phyloP scores from a whole-genome alignment of 2,329 filamentous ascomycete species.

The Chaetomium sp. region DNA sequence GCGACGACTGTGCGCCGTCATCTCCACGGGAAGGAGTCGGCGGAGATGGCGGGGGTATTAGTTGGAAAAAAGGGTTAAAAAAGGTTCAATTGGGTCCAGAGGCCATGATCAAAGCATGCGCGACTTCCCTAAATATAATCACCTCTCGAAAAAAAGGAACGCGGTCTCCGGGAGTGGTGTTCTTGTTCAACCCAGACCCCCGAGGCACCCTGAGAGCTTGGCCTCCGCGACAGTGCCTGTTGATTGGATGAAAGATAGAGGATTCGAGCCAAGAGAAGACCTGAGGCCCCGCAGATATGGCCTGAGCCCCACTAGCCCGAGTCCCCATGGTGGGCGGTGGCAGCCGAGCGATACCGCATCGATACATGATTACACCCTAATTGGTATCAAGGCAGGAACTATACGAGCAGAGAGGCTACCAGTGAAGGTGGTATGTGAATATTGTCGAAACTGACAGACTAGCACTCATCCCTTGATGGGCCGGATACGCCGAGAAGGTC shows the following conservation, averaged over 20 bases:
- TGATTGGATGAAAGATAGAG: background rate
- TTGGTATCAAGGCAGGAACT: background rate
- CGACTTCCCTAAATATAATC: constrained; percentile 1
- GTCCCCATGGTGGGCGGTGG: background rate
- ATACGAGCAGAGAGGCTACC: background rate
- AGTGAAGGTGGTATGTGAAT: background rate
- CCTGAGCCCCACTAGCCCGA: constrained; percentile 1
- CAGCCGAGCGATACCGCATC: background rate
- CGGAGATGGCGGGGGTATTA: background rate
- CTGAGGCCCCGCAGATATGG: constrained; percentile 1
- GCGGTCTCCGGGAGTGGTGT: background rate
- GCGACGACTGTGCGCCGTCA: constrained; percentile 36
- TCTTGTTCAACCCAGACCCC: background rate
- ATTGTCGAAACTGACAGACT: background rate
- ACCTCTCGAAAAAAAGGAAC: background rate
- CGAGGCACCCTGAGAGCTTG: constrained; percentile 8
- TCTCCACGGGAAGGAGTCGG: constrained; percentile 25
- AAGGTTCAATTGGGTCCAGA: constrained; percentile 3
- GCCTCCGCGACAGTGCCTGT: background rate
- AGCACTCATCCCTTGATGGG: background rate
- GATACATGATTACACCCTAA: background rate
- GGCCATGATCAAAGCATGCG: constrained; percentile 3
- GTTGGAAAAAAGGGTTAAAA: constrained; percentile 4
- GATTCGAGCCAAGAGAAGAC: background rate
- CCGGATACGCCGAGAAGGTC: background rate